Percentiles rank a stretch among this genome's conserved stretches.
Conservation (phyloP, 148 eudicot species). For the Fagopyrum homotropicum region DNA sequence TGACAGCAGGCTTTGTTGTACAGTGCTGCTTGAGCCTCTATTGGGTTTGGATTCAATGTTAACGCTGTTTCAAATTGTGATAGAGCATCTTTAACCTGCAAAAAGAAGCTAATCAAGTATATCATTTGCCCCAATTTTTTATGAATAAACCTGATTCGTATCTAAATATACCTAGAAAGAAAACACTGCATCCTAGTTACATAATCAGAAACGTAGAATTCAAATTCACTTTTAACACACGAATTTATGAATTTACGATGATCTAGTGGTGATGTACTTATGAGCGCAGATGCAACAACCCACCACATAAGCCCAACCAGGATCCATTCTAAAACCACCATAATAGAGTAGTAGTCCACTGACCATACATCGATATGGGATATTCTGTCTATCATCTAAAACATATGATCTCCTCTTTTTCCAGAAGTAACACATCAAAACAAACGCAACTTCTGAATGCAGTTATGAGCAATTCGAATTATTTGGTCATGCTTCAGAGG, state of each 20-base stretch:
- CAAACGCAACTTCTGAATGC: not conserved
- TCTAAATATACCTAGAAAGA: not conserved
- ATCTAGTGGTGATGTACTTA: too few relatives aligned
- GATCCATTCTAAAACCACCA: too few relatives aligned
- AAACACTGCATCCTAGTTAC: not conserved
- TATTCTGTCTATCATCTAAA: too few relatives aligned
- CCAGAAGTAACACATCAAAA: not conserved
- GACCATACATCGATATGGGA: too few relatives aligned
- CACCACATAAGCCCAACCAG: too few relatives aligned
- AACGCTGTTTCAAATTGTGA: conserved; percentile 82
- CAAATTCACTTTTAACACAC: not conserved
- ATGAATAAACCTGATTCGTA: not conserved
- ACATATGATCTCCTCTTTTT: not conserved
- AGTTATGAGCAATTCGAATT: not conserved
- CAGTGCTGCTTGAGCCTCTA: conserved; percentile 98
- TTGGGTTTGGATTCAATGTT: conserved; percentile 64
- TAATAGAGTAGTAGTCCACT: too few relatives aligned
- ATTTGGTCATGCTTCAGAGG: not conserved
- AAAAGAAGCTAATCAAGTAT: not conserved
- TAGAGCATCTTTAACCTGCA: conserved; percentile 91
- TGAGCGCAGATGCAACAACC: too few relatives aligned
- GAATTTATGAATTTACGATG: too few relatives aligned
- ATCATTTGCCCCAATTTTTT: not conserved
- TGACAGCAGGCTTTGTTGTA: conserved; percentile 99
- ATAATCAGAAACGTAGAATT: not conserved